These are phyloP conservation scores for Hemisphaericaspora lyxosophila DNA, from an alignment of 1,139 yeast species.

Conservation along the genomic window DNA sequence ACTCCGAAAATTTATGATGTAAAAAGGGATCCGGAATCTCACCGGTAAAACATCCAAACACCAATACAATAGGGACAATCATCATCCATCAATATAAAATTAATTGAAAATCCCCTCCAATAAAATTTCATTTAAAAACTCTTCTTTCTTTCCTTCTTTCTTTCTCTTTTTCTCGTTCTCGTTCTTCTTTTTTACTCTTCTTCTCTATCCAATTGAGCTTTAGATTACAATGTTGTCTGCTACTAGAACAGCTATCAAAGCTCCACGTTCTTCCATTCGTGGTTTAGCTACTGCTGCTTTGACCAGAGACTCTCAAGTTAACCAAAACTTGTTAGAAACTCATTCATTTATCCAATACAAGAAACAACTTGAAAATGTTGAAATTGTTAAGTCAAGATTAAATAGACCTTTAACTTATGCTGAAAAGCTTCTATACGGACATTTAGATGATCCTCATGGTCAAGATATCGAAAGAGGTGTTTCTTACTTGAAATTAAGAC, in stretches of 20 bases:
- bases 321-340: conserved; percentile 87
- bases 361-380: conserved; percentile 77
- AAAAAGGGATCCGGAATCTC: too few relatives aligned
- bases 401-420: conserved; percentile 96
- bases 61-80: neutral
- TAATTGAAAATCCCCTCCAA: conserved; percentile 2
- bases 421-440: conserved; percentile 94
- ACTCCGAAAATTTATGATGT: neutral
- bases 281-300: conserved; percentile 74
- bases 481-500: conserved; percentile 93
- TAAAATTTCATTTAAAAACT: neutral
- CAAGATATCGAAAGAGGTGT: conserved; percentile 97
- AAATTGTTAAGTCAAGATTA: conserved; percentile 83
- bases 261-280: conserved; percentile 51
- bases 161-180: conserved; percentile 1
- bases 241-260: conserved; percentile 34
- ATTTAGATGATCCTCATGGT: conserved; percentile 91
- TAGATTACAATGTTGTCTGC: conserved; percentile 40
- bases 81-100: too few relatives aligned
- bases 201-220: conserved; percentile 5
- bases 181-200: conserved; percentile 1
- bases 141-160: neutral
- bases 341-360: conserved; percentile 79
- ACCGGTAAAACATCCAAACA: neutral
- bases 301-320: conserved; percentile 88